phyloP scores from a whole-genome alignment of 768 basidiomycete genomes.

The Rhizopogon roseolus region DNA sequence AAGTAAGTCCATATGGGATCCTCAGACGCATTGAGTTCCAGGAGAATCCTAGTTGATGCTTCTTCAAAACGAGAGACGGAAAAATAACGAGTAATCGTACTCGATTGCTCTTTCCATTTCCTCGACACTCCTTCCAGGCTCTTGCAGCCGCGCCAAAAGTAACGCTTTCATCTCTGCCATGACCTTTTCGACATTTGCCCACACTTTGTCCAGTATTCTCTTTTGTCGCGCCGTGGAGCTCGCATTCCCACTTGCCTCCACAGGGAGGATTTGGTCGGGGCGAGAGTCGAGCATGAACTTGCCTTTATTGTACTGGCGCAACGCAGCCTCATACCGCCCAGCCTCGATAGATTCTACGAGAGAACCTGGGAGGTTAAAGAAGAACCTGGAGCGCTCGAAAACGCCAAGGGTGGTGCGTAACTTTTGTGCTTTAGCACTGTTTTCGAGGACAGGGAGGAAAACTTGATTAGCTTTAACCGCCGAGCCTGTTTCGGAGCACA shows the following conservation, averaged over 20 bases:
- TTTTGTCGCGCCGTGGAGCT: slow-evolving; percentile 75
- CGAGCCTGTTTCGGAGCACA: slow-evolving; percentile 49
- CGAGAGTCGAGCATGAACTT: slow-evolving; percentile 85
- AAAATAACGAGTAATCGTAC: slow-evolving; percentile 38
- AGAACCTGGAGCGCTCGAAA: slow-evolving; percentile 95
- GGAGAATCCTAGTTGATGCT: slow-evolving; percentile 57
- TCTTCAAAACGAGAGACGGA: not conserved
- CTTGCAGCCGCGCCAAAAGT: slow-evolving; percentile 74
- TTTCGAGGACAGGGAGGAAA: slow-evolving; percentile 93
- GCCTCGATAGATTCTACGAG: slow-evolving; percentile 87
- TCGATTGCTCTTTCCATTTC: slow-evolving; percentile 98
- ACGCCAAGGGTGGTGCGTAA: slow-evolving; percentile 89
- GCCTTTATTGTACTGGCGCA: slow-evolving; percentile 97
- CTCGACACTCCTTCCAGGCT: slow-evolving; percentile 74
- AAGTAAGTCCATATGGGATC: slow-evolving; percentile 97
- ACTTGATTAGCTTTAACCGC: slow-evolving; percentile 92
- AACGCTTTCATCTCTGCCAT: slow-evolving; percentile 87
- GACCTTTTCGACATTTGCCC: slow-evolving; percentile 91
- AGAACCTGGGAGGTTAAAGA: slow-evolving; percentile 94
- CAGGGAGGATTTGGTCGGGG: slow-evolving; percentile 79
- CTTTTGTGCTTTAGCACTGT: slow-evolving; percentile 90
- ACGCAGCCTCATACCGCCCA: slow-evolving; percentile 88
- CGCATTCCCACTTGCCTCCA: slow-evolving; percentile 55
- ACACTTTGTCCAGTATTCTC: slow-evolving; percentile 93
- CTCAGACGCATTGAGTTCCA: slow-evolving; percentile 81